Conservation (phyloP, 306 rosid genomes). For the Prunus fruticosa region DNA sequence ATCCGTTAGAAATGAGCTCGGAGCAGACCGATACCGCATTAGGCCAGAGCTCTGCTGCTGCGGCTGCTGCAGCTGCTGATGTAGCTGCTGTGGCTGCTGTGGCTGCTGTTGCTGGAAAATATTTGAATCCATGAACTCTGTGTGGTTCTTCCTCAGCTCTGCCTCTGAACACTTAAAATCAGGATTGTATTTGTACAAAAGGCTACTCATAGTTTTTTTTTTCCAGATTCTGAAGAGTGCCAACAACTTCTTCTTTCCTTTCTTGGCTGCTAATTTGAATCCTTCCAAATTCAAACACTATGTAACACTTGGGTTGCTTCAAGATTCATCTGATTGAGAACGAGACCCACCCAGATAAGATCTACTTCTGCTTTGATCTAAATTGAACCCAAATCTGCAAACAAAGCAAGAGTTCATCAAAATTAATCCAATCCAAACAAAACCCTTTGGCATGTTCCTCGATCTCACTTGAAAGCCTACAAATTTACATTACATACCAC, state of each 20-base stretch:
- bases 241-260: not conserved
- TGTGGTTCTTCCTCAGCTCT: constrained; percentile 48
- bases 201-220: constrained; percentile 51
- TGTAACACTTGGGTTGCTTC: not conserved
- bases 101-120: constrained; percentile 6
- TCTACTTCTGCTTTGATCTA: not conserved
- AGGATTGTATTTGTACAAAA: constrained; percentile 35
- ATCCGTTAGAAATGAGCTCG: constrained; percentile 43
- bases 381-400: constrained; percentile 19
- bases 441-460: not conserved
- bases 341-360: constrained; percentile 7
- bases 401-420: not conserved
- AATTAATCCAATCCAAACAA: not conserved
- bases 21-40: constrained; percentile 56
- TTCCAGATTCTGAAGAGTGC: constrained; percentile 23
- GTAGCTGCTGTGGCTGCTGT: constrained; percentile 24
- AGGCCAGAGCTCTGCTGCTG: constrained; percentile 44
- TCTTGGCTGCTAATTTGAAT: not conserved
- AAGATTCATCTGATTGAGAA: not conserved
- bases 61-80: constrained; percentile 23
- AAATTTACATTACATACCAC: constrained; percentile 1
- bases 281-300: not conserved
- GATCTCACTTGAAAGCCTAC: not conserved
- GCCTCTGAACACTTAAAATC: constrained; percentile 35
- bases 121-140: constrained; percentile 51